These are phyloP conservation scores for Penicillium desertorum DNA, from an alignment of 495 filamentous ascomycete species.

Conservation along the genomic window DNA sequence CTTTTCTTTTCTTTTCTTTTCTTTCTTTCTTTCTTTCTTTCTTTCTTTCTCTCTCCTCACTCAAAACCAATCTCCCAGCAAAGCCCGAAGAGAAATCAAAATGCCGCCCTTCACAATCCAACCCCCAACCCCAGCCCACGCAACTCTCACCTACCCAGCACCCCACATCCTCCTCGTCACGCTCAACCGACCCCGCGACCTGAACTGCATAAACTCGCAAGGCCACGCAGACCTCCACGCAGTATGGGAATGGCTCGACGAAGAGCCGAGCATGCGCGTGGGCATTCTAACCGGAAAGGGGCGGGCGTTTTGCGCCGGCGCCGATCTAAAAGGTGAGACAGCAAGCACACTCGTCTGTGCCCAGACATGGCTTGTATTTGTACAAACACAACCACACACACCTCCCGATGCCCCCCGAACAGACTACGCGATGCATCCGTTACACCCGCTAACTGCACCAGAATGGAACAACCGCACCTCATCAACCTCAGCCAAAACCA, in stretches of 20 bases:
- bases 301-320: constrained; percentile 59
- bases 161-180: constrained; percentile 52
- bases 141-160: constrained; percentile 44
- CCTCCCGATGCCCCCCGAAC: too few species aligned
- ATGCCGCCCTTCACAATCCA: constrained; percentile 34
- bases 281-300: constrained; percentile 57
- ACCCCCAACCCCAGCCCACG: constrained; percentile 41
- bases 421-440: neutral
- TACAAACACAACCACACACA: too few species aligned
- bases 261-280: constrained; percentile 53
- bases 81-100: neutral
- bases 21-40: too few species aligned
- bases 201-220: constrained; percentile 52
- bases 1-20: neutral
- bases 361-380: too few species aligned
- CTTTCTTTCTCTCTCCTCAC: neutral
- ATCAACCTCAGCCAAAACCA: constrained; percentile 1
- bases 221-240: constrained; percentile 53
- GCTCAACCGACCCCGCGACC: constrained; percentile 45
- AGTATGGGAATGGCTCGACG: constrained; percentile 58
- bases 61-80: neutral
- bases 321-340: constrained; percentile 53
- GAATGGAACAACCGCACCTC: constrained; percentile 40
- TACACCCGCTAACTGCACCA: constrained; percentile 11
- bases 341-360: too few species aligned